Conservation (phyloP, 345 rosid genomes). For the Nephelium lappaceum region DNA sequence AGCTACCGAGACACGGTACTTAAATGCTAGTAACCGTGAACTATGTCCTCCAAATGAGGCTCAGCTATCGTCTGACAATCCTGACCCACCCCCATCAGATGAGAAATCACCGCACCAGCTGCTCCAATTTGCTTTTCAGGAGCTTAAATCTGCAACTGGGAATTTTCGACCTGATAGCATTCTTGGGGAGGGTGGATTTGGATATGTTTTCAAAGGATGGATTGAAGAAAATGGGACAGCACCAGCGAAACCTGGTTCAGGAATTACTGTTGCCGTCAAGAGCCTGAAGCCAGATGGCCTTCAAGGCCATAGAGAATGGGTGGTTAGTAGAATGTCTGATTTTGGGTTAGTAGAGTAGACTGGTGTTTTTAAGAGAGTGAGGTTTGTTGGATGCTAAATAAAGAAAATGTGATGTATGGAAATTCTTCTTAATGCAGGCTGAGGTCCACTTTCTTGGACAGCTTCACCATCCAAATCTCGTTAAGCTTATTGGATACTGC, state of each 20-base stretch:
- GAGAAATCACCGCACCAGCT: conserved; percentile 51
- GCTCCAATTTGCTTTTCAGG: conserved; percentile 66
- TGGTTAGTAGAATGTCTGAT: conserved; percentile 61
- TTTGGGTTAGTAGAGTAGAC: conserved; percentile 57
- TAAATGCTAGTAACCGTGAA: conserved; percentile 79
- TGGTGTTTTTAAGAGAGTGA: conserved; percentile 24
- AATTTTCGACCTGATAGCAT: conserved; percentile 87
- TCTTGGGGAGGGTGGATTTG: conserved; percentile 89
- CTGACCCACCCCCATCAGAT: conserved; percentile 37
- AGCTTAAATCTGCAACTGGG: conserved; percentile 80
- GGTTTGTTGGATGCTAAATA: conserved; percentile 21
- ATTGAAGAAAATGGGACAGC: conserved; percentile 84
- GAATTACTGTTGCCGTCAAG: conserved; percentile 81
- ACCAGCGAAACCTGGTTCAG: conserved; percentile 81
- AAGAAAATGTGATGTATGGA: conserved; percentile 17
- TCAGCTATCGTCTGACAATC: conserved; percentile 48
- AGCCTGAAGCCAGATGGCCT: conserved; percentile 90
- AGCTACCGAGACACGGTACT: conserved; percentile 71
- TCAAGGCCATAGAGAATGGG: conserved; percentile 90
- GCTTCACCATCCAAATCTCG: conserved; percentile 91
- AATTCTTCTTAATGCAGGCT: conserved; percentile 57
- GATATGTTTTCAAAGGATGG: conserved; percentile 85
- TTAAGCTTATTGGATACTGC: conserved; percentile 90
- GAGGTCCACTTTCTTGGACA: conserved; percentile 95
- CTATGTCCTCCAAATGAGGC: conserved; percentile 59